phyloP scores from a whole-genome alignment of 2,329 filamentous ascomycete genomes.

The Fusarium camptoceras region DNA sequence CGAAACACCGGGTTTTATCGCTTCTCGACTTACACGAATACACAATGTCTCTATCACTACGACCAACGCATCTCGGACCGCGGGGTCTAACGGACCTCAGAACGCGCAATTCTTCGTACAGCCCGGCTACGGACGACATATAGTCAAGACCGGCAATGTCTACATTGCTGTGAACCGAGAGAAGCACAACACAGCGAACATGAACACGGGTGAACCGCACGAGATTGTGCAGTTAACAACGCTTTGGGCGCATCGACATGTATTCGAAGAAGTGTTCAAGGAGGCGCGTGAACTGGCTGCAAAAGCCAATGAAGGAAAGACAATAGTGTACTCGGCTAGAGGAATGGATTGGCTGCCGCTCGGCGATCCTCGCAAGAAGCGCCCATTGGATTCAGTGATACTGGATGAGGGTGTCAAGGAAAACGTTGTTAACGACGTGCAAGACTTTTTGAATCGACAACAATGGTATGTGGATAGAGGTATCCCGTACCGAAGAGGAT shows the following conservation, averaged over 20 bases:
- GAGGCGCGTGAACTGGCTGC: conserved; percentile 86
- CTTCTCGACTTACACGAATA: conserved; percentile 68
- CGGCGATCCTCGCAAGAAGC: conserved; percentile 85
- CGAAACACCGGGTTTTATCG: conserved; percentile 69
- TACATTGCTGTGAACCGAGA: conserved; percentile 90
- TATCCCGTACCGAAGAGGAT: conserved; percentile 90
- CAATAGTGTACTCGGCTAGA: conserved; percentile 87
- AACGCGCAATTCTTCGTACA: conserved; percentile 88
- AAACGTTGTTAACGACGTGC: conserved; percentile 80
- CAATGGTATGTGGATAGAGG: conserved; percentile 95
- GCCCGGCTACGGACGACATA: conserved; percentile 89
- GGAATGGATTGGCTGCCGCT: conserved; percentile 88
- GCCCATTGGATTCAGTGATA: conserved; percentile 88
- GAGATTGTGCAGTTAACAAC: conserved; percentile 94
- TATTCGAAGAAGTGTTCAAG: conserved; percentile 90
- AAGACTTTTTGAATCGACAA: conserved; percentile 81
- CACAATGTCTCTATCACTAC: conserved; percentile 70
- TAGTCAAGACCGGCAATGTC: conserved; percentile 86
- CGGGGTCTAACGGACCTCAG: conserved; percentile 71
- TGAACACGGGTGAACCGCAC: conserved; percentile 87
- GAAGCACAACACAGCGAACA: conserved; percentile 84
- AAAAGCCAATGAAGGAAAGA: conserved; percentile 89
- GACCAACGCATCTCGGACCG: conserved; percentile 69
- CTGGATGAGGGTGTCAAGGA: conserved; percentile 87
- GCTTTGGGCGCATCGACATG: conserved; percentile 85